phyloP scores from a whole-genome alignment of 192 early-diverging fungal species.

The Kappamyces sp. region DNA sequence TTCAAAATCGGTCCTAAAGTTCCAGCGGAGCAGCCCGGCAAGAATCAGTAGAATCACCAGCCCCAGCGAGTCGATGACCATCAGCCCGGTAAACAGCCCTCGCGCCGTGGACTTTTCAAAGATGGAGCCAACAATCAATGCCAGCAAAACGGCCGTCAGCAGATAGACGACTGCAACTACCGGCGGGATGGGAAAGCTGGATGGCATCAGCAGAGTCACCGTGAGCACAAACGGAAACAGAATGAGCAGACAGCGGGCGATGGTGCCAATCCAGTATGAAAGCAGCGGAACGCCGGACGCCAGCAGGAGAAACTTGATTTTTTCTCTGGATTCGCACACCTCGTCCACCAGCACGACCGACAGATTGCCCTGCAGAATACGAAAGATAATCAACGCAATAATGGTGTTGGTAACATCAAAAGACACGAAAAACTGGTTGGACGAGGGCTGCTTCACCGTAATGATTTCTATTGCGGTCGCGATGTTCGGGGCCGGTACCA shows the following conservation, averaged over 20 bases:
- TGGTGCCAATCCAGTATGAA: slow-evolving; percentile 7
- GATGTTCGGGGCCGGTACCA: too few species aligned
- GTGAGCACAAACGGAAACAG: background rate
- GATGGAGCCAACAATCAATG: slow-evolving; percentile 1
- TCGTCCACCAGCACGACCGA: background rate
- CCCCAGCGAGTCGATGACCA: background rate
- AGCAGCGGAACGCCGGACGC: slow-evolving; percentile 3
- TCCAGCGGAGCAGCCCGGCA: too few species aligned
- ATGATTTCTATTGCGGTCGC: too few species aligned
- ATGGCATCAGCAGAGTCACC: background rate
- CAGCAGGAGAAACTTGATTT: slow-evolving; percentile 9
- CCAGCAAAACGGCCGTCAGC: slow-evolving; percentile 5
- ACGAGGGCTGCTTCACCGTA: too few species aligned
- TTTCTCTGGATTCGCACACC: slow-evolving; percentile 4
- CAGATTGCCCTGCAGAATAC: too few species aligned
- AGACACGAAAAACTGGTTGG: too few species aligned
- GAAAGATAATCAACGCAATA: too few species aligned
- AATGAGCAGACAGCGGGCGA: background rate
- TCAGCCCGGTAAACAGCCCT: background rate
- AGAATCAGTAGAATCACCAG: slow-evolving; percentile 2
- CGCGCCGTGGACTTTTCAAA: background rate
- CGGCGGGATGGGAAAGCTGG: background rate
- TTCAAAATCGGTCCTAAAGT: too few species aligned
- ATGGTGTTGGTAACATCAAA: too few species aligned
- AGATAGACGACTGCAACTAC: background rate